Evolutionary conservation across 1,284 basidiomycete genomes (phyloP).

Genomic region (Rhodotorula mucilaginosa): DNA sequence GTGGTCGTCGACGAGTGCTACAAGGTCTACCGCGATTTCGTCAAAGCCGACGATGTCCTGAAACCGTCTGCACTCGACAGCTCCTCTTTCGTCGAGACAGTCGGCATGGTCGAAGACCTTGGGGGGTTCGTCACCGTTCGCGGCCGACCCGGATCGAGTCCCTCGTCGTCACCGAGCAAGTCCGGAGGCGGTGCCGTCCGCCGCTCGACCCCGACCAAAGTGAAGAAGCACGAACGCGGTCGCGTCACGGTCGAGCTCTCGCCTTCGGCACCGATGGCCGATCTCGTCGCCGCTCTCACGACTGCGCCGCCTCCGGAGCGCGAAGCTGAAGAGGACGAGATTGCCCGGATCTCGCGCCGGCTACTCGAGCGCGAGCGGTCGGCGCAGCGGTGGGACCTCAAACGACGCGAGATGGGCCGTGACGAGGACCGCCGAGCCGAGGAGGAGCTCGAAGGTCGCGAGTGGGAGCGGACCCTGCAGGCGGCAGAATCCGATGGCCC

Average conservation of each 20-base stretch:
- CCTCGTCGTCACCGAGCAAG: conserved; percentile 9
- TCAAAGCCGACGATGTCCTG: conserved; percentile 6
- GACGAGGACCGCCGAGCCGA: conserved; percentile 17
- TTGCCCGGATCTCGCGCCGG: neutral
- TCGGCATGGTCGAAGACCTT: conserved; percentile 30
- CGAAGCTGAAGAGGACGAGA: conserved; percentile 13
- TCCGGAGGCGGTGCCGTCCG: neutral
- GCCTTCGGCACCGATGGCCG: neutral
- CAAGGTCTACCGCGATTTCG: conserved; percentile 22
- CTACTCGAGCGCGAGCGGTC: conserved; percentile 11
- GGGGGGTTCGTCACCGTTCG: conserved; percentile 18
- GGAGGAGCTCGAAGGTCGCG: conserved; percentile 16
- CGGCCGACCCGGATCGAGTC: neutral
- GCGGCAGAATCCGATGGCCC: conserved; percentile 1
- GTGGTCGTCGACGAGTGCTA: conserved; percentile 18
- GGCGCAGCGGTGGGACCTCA: conserved; percentile 8
- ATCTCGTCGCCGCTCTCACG: conserved; percentile 3
- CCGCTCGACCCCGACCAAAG: conserved; percentile 6
- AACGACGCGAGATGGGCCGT: conserved; percentile 5
- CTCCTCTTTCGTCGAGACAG: conserved; percentile 9
- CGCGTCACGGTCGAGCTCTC: conserved; percentile 14
- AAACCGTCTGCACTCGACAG: conserved; percentile 1
- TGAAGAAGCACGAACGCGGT: neutral
- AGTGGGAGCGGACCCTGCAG: conserved; percentile 15
- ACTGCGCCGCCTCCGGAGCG: neutral